phyloP scores from a whole-genome alignment of 192 early-diverging fungal species.

The Coemansia sp. region DNA sequence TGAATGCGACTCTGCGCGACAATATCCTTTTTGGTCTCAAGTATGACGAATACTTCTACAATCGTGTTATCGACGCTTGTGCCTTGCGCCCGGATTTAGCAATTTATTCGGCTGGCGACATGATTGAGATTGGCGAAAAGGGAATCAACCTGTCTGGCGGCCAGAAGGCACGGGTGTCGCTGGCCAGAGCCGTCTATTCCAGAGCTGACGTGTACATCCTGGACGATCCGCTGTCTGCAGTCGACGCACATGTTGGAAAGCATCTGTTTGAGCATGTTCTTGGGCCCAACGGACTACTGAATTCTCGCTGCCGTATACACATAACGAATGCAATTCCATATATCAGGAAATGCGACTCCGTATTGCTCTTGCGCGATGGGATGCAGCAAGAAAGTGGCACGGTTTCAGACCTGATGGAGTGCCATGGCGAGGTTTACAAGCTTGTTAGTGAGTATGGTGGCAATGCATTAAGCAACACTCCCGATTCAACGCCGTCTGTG shows the following conservation, averaged over 20 bases:
- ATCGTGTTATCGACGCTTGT: constrained; percentile 76
- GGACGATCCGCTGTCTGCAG: constrained; percentile 59
- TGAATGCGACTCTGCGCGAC: constrained; percentile 91
- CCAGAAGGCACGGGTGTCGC: constrained; percentile 70
- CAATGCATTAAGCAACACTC: neutral
- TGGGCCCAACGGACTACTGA: constrained; percentile 82
- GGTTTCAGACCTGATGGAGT: constrained; percentile 65
- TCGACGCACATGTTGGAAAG: constrained; percentile 70
- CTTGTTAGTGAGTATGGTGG: constrained; percentile 45
- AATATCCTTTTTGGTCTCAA: constrained; percentile 89
- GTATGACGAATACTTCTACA: constrained; percentile 77
- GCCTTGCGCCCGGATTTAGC: constrained; percentile 85
- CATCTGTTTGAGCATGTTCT: constrained; percentile 88
- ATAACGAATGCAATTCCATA: constrained; percentile 83
- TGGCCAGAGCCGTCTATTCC: constrained; percentile 80
- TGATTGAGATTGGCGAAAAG: constrained; percentile 43
- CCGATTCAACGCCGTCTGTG: neutral
- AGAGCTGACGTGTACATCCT: constrained; percentile 86
- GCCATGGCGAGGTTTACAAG: constrained; percentile 60
- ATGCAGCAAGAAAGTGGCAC: constrained; percentile 66
- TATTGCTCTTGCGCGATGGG: constrained; percentile 77
- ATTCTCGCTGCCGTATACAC: constrained; percentile 74
- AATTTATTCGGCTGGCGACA: constrained; percentile 82
- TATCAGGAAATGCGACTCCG: constrained; percentile 62
- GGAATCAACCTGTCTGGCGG: constrained; percentile 93